Conservation (phyloP, 1,284 basidiomycete species). For the Apiotrichum domesticum region DNA sequence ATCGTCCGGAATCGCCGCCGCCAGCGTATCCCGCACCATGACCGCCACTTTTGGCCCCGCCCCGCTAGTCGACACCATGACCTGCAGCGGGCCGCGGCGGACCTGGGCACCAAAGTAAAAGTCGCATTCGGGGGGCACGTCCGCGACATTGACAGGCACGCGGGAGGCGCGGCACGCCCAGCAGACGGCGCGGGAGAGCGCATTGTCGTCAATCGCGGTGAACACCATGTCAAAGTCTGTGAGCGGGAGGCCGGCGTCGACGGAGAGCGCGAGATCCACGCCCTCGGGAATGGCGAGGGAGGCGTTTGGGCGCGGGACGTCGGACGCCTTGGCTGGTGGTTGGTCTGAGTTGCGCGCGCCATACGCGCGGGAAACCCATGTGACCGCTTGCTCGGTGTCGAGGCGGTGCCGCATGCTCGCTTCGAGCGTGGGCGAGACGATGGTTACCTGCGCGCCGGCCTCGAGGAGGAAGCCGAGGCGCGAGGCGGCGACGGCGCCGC, state of each 20-base stretch:
- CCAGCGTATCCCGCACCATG: slow-evolving; percentile 67
- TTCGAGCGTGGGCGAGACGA: slow-evolving; percentile 51
- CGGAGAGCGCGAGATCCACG: slow-evolving; percentile 2
- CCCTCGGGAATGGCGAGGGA: slow-evolving; percentile 44
- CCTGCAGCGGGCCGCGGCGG: slow-evolving; percentile 81
- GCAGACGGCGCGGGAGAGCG: slow-evolving; percentile 62
- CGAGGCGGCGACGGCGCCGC: slow-evolving; percentile 54
- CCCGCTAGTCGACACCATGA: slow-evolving; percentile 94
- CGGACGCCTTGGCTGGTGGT: neutral
- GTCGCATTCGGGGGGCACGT: slow-evolving; percentile 91
- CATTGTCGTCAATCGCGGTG: slow-evolving; percentile 87
- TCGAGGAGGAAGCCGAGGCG: slow-evolving; percentile 49
- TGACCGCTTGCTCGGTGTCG: slow-evolving; percentile 53
- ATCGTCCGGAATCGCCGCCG: slow-evolving; percentile 62
- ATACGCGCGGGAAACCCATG: slow-evolving; percentile 66
- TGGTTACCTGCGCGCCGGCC: slow-evolving; percentile 45
- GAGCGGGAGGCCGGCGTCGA: slow-evolving; percentile 34
- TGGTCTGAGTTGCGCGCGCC: slow-evolving; percentile 22
- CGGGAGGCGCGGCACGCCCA: slow-evolving; percentile 60
- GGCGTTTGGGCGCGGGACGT: slow-evolving; percentile 22
- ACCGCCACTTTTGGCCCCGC: slow-evolving; percentile 83
- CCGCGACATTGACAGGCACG: slow-evolving; percentile 92
- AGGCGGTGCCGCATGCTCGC: slow-evolving; percentile 48
- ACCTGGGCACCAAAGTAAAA: slow-evolving; percentile 98
- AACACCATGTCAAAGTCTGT: slow-evolving; percentile 77